These are phyloP conservation scores for Wickerhamomyces hampshirensis DNA, from an alignment of 805 yeast genomes.

Conservation along the genomic window DNA sequence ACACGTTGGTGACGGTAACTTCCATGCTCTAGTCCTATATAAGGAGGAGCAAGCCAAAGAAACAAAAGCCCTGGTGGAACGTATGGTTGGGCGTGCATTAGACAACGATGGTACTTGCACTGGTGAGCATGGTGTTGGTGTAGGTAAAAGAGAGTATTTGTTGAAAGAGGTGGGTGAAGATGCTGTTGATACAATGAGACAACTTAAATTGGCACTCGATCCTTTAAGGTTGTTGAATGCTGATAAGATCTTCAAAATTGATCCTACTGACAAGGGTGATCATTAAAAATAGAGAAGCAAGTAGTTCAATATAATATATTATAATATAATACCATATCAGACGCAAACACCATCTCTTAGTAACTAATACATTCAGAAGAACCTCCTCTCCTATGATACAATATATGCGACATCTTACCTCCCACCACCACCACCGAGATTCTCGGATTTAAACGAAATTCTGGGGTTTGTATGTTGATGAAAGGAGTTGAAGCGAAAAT, in stretches of 20 bases:
- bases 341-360: no score
- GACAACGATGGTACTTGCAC: constrained; percentile 77
- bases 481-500: no score
- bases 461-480: no score
- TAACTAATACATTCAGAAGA: no score
- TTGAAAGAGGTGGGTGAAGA: constrained; percentile 61
- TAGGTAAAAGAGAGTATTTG: constrained; percentile 64
- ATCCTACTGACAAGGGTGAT: constrained; percentile 39
- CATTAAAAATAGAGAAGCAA: constrained; percentile 1
- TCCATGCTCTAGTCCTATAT: constrained; percentile 64
- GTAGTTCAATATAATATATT: no score
- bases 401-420: no score
- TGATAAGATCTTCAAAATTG: constrained; percentile 70
- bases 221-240: constrained; percentile 73
- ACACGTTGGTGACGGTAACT: constrained; percentile 83
- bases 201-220: constrained; percentile 65
- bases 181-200: constrained; percentile 69
- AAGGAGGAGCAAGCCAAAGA: constrained; percentile 42
- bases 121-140: constrained; percentile 86
- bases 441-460: no score
- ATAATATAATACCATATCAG: no score
- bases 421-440: no score
- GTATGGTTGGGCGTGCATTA: constrained; percentile 64
- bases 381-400: no score
- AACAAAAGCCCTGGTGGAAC: constrained; percentile 47